Base-by-base conservation (phyloP, 2,329 filamentous ascomycete genomes). In the Lanzia echinophila region DNA sequence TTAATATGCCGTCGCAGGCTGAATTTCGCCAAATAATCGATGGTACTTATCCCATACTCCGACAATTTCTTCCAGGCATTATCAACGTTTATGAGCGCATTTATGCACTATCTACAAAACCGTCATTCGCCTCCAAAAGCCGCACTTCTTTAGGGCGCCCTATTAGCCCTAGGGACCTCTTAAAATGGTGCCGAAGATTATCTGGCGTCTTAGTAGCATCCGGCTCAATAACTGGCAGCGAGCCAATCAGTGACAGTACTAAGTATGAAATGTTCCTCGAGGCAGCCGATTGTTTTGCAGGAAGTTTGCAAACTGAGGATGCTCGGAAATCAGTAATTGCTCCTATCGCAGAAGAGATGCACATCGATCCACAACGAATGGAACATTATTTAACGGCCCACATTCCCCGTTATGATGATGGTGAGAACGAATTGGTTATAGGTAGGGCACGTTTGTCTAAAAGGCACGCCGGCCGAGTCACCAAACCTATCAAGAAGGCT, bases 191-290 rank as follows among this genome's bases (percentile, higher is more conserved):
- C 63, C 81, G 83, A 45, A 82, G 94, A 56, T 75, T 96, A 20
- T 77, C 84, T 48, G 75, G 79, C 49, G 79, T 90, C 15, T 73
- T 96, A 20, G 65, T 77, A 53, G 70, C 76, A 8, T 74, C 79
- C 11, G 81, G 83, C 1, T 82, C 82, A 20, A 84, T 79, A 59
- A 86, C 79, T 22, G 82, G 83, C 11, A 76, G 81, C 19, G 87
- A 94, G 67, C 76, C 85, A 0, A 81, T 90, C 20, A 82, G 77
- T n/a, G 87, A 92, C 63, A 79, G 79, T 1, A 81, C 81, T 0
- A 77, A 82, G 60, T 87, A 96, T 64, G 83, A 87, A 63, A 95
- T 97, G 70, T 96, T 96, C 65, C 81, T 96, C 73, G 94, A 99
- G 67, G 88, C 90, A 0, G 79, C 94, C 50, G 94, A 99, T 69